A percentile compares a stretch with the other conserved stretches of the same genome.
Evolutionary conservation across 225 moss, liverwort and hornwort species (phyloP).

Genomic region (Marchantia polymorpha): DNA sequence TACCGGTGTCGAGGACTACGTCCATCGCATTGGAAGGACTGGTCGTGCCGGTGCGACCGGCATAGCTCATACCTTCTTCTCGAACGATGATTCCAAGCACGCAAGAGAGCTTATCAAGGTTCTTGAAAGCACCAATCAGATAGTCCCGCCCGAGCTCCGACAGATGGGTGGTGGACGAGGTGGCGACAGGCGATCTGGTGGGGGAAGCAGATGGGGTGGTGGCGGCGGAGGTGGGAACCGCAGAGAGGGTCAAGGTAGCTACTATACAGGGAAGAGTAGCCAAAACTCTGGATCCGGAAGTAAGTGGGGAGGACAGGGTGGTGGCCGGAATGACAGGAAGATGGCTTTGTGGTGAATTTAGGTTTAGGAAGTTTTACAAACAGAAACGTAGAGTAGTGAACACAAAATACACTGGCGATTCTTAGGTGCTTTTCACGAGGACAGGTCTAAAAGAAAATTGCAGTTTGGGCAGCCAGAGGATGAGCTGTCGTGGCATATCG

Average conservation of each 20-base stretch:
- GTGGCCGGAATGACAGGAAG: conserved; percentile 22
- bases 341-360: conserved; percentile 15
- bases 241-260: conserved; percentile 21
- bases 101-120: conserved; percentile 42
- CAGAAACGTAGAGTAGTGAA: conserved; percentile 3
- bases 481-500: conserved; percentile 11
- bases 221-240: conserved; percentile 17
- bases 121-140: conserved; percentile 41
- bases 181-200: conserved; percentile 10
- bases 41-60: conserved; percentile 48
- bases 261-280: conserved; percentile 29
- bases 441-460: conserved; percentile 11
- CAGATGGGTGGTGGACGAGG: conserved; percentile 34
- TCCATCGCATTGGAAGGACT: conserved; percentile 48
- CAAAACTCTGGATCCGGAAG: conserved; percentile 9
- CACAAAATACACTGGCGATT: conserved; percentile 6
- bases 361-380: neutral
- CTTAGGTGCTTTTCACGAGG: conserved; percentile 19
- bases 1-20: conserved; percentile 47
- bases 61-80: conserved; percentile 42
- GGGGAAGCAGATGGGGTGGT: conserved; percentile 24
- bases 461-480: conserved; percentile 14
- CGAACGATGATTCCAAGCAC: conserved; percentile 38
- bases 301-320: conserved; percentile 28
- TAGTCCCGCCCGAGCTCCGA: conserved; percentile 35